Conservation (phyloP, 2,329 filamentous ascomycete genomes). For the Dichotomopilus funicola region DNA sequence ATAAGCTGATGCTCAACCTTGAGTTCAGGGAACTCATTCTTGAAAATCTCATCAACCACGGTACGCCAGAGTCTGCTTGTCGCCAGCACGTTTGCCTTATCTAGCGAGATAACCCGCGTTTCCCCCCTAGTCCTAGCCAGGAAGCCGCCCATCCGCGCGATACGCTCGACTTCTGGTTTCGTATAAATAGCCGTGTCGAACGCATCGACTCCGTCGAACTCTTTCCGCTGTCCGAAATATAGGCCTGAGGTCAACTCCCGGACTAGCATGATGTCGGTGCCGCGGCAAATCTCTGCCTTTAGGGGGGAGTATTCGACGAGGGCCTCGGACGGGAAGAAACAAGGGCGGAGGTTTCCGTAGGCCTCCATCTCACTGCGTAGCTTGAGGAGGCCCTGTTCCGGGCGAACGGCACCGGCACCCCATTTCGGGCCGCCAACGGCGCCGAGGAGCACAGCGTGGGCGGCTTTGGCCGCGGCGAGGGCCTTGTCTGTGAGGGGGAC, state of each 20-base stretch:
- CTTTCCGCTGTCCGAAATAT: conserved; percentile 87
- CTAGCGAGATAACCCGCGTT: conserved; percentile 74
- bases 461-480: conserved; percentile 72
- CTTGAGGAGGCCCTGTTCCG: conserved; percentile 83
- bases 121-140: conserved; percentile 72
- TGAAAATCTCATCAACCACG: conserved; percentile 77
- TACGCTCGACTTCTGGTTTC: conserved; percentile 76
- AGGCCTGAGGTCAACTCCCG: conserved; percentile 89
- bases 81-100: conserved; percentile 95
- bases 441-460: conserved; percentile 85
- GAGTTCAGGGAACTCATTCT: conserved; percentile 80
- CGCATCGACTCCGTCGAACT: conserved; percentile 71
- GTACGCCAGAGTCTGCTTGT: conserved; percentile 86
- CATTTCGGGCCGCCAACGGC: conserved; percentile 96
- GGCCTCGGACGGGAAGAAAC: conserved; percentile 85
- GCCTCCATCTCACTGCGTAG: conserved; percentile 91
- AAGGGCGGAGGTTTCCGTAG: conserved; percentile 92
- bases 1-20: conserved; percentile 85
- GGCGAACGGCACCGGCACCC: conserved; percentile 80
- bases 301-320: conserved; percentile 81
- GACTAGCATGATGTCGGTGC: conserved; percentile 87
- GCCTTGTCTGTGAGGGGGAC: conserved; percentile 75
- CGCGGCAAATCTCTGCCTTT: conserved; percentile 76
- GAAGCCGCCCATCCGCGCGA: conserved; percentile 74
- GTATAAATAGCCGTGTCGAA: conserved; percentile 85